Evolutionary conservation across 768 basidiomycete species (phyloP), one percentile per base, ranked within the genome.

Genomic region (Mycena indigotica): DNA sequence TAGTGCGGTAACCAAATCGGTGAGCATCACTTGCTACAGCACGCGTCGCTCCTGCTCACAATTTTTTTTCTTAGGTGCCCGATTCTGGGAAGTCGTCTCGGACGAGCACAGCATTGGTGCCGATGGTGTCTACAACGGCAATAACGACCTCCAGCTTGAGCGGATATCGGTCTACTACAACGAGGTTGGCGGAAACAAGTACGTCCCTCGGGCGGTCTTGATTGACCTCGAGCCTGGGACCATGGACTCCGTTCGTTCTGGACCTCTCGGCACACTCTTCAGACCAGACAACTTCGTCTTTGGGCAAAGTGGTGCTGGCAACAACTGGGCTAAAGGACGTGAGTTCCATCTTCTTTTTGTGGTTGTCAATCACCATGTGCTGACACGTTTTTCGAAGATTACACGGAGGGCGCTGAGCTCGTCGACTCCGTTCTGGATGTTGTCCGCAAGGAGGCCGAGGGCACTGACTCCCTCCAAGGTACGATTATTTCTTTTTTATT

Each of bases 271-370:
- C 70, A 78, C 79, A 63, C 86, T 98, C 63, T 98, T 97, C 91
- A 88, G 93, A 67, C 95, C 95, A 32, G 95, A 97, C 79, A 98
- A 97, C 84, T 96, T 96, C 70, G 94, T 98, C 69, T 97, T 95
- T 64, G 96, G 95, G 55, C 96, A 98, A 77, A 94, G 87, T 74
- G 95, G 95, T 77, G 96, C 95, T 66, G 95, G 96, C 71, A 98
- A 99, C 86, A 98, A 98, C 81, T 98, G 97, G 97, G 96, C 97
- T 23, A 99, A 98, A 88, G 96, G 96, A 82, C 91, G 90, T 94
- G 70, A 84, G 93, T 90, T 35, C 49, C 40, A 44, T 50, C 26
- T 19, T 57, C 56, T 29, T 41, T 52, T 35, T 54, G 38, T 38
- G 5, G 1, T 41, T 45, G 10, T 28, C 28, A 13, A 28, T 19